Evolutionary conservation across 2,329 filamentous ascomycete genomes (phyloP).

Genomic region (Aulographum hederae): DNA sequence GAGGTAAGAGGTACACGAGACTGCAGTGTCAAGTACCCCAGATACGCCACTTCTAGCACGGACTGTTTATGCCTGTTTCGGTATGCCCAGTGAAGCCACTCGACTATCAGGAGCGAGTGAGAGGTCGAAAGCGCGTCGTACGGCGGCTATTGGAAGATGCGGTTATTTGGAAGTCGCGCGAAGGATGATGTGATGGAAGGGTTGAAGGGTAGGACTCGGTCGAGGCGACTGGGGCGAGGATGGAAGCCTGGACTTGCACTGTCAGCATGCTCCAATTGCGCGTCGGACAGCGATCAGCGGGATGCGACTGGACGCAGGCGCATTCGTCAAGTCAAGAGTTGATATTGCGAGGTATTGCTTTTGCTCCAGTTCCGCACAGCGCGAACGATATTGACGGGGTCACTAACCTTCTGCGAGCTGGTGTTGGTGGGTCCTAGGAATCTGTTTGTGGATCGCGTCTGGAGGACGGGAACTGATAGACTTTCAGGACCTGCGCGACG

Average conservation of each 20-base stretch:
- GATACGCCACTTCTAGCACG: constrained; percentile 16
- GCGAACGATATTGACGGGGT: no score
- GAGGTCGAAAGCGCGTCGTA: constrained; percentile 3
- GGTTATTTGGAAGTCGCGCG: constrained; percentile 6
- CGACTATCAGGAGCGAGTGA: constrained; percentile 6
- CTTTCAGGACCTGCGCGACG: no score
- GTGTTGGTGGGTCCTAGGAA: no score
- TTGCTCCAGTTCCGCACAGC: no score
- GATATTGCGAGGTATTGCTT: no score
- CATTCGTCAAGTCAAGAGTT: no score
- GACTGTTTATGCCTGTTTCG: constrained; percentile 7
- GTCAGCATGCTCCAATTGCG: no score
- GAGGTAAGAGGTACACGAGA: not conserved
- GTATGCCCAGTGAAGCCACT: constrained; percentile 1
- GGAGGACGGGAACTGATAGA: no score
- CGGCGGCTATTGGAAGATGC: constrained; percentile 13
- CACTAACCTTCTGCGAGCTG: no score
- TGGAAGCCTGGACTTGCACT: constrained; percentile 9
- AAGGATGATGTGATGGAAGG: constrained; percentile 9
- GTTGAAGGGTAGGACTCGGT: constrained; percentile 13
- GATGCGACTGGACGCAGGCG: no score
- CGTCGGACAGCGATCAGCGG: no score
- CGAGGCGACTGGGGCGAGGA: constrained; percentile 9
- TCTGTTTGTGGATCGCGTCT: no score
- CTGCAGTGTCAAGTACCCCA: constrained; percentile 10